Evolutionary conservation across 352 stramenopile species (phyloP).

Genomic region (Phytophthora chlamydospora): DNA sequence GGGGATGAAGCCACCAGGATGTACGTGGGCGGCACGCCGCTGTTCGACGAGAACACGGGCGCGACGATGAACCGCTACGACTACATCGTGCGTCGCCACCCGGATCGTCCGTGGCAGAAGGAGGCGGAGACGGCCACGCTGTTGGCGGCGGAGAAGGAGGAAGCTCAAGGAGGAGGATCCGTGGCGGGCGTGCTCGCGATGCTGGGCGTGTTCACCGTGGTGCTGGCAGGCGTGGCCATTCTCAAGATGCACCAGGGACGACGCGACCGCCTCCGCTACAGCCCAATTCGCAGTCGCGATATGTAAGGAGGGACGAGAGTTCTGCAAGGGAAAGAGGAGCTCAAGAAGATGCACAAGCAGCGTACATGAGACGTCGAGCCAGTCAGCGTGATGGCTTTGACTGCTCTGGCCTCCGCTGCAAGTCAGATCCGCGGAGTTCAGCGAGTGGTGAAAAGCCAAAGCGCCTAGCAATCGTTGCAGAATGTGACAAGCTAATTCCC

Average conservation of each 20-base stretch:
- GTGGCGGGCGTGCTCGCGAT: conserved; percentile 40
- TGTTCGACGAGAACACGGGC: conserved; percentile 80
- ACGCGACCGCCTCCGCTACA: conserved; percentile 57
- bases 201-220: conserved; percentile 43
- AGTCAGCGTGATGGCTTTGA: too few species aligned
- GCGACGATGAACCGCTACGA: conserved; percentile 52
- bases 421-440: too few species aligned
- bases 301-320: not conserved
- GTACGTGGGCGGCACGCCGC: conserved; percentile 80
- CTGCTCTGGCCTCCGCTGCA: too few species aligned
- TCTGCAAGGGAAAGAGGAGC: not conserved
- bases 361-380: not conserved
- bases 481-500: too few species aligned
- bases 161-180: conserved; percentile 29
- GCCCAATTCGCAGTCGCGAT: conserved; percentile 51
- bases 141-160: conserved; percentile 8
- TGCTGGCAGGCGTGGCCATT: conserved; percentile 35
- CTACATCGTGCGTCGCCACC: conserved; percentile 71
- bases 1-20: conserved; percentile 56
- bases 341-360: conserved; percentile 9
- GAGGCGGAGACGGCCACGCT: conserved; percentile 19
- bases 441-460: too few species aligned
- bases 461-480: too few species aligned
- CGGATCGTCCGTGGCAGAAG: conserved; percentile 61
- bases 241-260: conserved; percentile 36